Base-by-base conservation (phyloP, 352 stramenopile genomes). In the Hyaloperonospora arabidopsidis region DNA sequence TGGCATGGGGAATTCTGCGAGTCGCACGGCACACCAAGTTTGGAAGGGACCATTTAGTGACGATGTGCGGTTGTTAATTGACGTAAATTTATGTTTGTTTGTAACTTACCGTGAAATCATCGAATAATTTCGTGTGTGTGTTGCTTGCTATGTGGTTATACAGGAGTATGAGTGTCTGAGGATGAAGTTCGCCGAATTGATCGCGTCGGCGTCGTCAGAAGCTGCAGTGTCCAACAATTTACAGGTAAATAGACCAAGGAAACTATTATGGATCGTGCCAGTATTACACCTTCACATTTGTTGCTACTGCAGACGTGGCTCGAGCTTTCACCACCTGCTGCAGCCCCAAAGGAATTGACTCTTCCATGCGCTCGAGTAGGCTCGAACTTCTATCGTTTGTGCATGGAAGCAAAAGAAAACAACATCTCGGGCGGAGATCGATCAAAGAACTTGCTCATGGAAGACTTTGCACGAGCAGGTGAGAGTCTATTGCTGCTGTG, bases 21-120 rank as follows among this genome's bases (percentile, higher is more conserved):
- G 56, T 52, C 64, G 34, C 50, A 36, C 44, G 25, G 23, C 39
- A 14, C 12, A 23, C 40, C 32, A 22, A 47, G 78, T 78, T 48
- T 87, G 79, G 79, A 90, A 89, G 65, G 82, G 82, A 0, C 82
- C 82, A 0, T 93, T 93, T 54, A 90, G 82, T 52, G 82, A 93
- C 50, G 61, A 82, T 45, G 82, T 88, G 22, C 8, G 49, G 21
- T 12, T 45, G 21, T 3, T 52, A 14, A 18, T 12, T 46, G 11
- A 11, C 0, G 1, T 10, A 32, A 4, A 0, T 10, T 4, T 32
- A 0, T 10, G 25, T 32, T 32, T 32, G 4, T 8, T 4, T 32
- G 0, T 0, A 32, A 8, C 25, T 32, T 4, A 8, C 8, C 4
- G 0, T 32, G 25, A 32, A 0, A 4, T 4, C 8, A 18, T n/a